phyloP scores from a whole-genome alignment of 2,329 filamentous ascomycete species.

The Fusarium sp. region DNA sequence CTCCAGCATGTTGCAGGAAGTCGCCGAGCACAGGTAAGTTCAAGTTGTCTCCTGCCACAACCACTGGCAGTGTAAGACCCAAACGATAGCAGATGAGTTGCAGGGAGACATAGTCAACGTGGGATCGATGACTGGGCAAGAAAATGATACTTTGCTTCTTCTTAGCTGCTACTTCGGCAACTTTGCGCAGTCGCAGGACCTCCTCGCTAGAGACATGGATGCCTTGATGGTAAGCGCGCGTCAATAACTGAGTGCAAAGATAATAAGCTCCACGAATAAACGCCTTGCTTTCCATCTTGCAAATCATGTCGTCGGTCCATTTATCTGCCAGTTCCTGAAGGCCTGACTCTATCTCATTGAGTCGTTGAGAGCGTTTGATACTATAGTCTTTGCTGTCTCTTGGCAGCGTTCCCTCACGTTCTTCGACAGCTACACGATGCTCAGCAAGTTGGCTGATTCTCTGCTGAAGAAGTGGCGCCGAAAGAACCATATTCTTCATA shows the following conservation, averaged over 20 bases:
- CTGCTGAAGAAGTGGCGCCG: conserved; percentile 78
- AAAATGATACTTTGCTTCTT: conserved; percentile 98
- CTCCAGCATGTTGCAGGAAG: conserved; percentile 95
- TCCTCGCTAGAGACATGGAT: conserved; percentile 98
- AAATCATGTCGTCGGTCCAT: conserved; percentile 96
- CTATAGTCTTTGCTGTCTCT: conserved; percentile 67
- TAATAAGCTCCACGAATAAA: conserved; percentile 97
- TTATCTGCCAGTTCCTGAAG: conserved; percentile 86
- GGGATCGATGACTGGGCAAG: conserved; percentile 91
- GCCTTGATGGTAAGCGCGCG: conserved; percentile 94
- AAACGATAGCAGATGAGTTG: conserved; percentile 96
- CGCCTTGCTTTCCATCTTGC: conserved; percentile 95
- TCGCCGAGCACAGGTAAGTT: conserved; percentile 92
- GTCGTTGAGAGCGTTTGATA: conserved; percentile 65
- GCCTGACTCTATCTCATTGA: conserved; percentile 76
- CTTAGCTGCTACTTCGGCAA: conserved; percentile 84
- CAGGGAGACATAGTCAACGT: conserved; percentile 95
- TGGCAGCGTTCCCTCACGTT: conserved; percentile 77
- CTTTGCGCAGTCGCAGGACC: conserved; percentile 82
- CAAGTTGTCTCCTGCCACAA: conserved; percentile 95
- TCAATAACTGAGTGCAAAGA: conserved; percentile 85
- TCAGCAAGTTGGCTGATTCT: conserved; percentile 84
- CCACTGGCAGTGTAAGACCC: conserved; percentile 87
- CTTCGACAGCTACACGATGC: conserved; percentile 80
- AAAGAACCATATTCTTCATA: conserved; percentile 84